Conservation (phyloP, 1,139 yeast species). For the Diutina siamensis region DNA sequence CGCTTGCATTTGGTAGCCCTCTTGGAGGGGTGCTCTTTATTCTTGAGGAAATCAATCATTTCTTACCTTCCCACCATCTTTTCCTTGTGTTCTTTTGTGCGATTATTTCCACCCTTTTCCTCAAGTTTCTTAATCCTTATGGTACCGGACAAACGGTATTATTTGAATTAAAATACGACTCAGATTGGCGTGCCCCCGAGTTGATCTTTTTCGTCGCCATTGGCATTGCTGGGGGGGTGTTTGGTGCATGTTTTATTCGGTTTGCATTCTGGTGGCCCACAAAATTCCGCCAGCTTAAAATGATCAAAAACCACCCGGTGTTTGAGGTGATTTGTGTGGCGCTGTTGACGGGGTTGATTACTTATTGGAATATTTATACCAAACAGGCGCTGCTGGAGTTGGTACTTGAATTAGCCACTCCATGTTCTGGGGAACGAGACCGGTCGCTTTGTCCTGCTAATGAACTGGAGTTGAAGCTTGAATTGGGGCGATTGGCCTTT, state of each 20-base stretch:
- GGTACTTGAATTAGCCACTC: conserved; percentile 40
- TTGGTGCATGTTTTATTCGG: conserved; percentile 44
- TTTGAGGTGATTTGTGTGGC: conserved; percentile 40
- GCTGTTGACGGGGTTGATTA: conserved; percentile 34
- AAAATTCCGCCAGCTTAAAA: conserved; percentile 22
- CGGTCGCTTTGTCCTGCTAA: conserved; percentile 32
- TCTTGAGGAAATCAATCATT: conserved; percentile 53
- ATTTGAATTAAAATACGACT: conserved; percentile 42
- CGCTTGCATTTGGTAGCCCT: conserved; percentile 61
- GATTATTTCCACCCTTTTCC: conserved; percentile 42
- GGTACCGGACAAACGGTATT: conserved; percentile 53
- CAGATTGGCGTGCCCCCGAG: conserved; percentile 46
- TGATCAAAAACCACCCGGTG: conserved; percentile 30
- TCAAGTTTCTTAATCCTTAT: conserved; percentile 48
- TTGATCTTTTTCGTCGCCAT: conserved; percentile 35
- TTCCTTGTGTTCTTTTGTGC: conserved; percentile 55
- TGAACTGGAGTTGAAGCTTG: conserved; percentile 18
- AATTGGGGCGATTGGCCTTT: conserved; percentile 22
- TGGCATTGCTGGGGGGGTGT: conserved; percentile 47
- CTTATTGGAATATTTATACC: conserved; percentile 44
- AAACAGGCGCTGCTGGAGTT: conserved; percentile 44
- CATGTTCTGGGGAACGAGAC: conserved; percentile 25
- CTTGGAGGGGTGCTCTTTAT: conserved; percentile 59
- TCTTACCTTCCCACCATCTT: conserved; percentile 45
- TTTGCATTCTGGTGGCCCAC: conserved; percentile 42